These are phyloP conservation scores for Trichoderma gracile DNA, from an alignment of 2,329 filamentous ascomycete genomes.

Conservation along the genomic window DNA sequence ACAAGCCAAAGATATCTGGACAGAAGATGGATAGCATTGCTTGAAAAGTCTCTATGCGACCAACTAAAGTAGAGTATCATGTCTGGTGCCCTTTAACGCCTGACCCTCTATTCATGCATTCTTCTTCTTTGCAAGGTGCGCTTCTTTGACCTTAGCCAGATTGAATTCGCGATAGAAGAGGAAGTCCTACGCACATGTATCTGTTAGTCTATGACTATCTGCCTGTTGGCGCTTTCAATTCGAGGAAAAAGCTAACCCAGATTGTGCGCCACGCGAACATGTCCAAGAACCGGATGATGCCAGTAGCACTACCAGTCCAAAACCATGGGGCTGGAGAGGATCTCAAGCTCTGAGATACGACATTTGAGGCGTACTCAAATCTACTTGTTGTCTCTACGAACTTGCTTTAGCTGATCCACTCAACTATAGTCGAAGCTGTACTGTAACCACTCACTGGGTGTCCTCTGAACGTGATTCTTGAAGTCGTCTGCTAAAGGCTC, in stretches of 20 bases:
- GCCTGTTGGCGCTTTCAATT: no score
- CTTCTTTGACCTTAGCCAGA: slow-evolving; percentile 6
- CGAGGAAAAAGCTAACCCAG: slow-evolving; percentile 1
- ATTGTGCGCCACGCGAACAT: slow-evolving; percentile 19
- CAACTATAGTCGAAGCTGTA: background rate
- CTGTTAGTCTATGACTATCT: background rate
- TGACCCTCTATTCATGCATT: background rate
- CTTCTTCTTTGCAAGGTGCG: slow-evolving; percentile 1
- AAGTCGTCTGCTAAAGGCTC: background rate
- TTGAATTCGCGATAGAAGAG: slow-evolving; percentile 21
- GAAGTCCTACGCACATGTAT: background rate
- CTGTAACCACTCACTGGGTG: background rate
- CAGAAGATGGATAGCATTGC: no score
- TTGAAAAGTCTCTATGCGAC: no score
- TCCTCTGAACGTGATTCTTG: slow-evolving; percentile 6
- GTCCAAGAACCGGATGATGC: slow-evolving; percentile 7
- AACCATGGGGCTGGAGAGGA: slow-evolving; percentile 31
- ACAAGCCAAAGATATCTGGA: no score
- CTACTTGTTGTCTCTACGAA: slow-evolving; percentile 8
- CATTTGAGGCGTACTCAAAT: slow-evolving; percentile 21
- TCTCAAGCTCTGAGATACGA: slow-evolving; percentile 29
- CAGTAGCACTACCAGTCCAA: slow-evolving; percentile 14
- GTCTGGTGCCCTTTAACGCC: no score
- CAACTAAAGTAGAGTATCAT: no score
- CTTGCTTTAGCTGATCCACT: background rate